Evolutionary conservation across 306 rosid genomes (phyloP), one percentile per base, ranked within the genome.

Genomic region (Arachis stenosperma): DNA sequence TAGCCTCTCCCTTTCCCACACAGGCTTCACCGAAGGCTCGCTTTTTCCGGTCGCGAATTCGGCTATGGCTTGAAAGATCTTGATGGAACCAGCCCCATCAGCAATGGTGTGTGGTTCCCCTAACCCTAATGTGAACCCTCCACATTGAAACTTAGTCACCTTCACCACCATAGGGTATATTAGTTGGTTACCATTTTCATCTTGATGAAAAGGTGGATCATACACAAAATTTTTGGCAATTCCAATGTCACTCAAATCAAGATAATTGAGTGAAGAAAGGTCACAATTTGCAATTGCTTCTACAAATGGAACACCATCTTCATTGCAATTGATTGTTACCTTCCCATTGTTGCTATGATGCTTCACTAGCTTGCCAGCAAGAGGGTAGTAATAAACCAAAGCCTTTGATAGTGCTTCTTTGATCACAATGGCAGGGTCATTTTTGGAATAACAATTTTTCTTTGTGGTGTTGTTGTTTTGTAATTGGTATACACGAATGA

Each of bases 1-100:
- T 4, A 83, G 71, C 13, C 76, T 73, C 37, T 84, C 85, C 39
- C 88, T 84, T 43, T 80, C 85, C 88, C 88, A 84, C 50, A 80
- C 78, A 3, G 88, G 88, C 48, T 84, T 81, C 67, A 81, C 70
- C 3, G 76, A 57, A 1, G 82, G 83, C 52, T 80, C 85, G 4
- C 11, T 65, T 58, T 70, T 61, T 1, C 85, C 85, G 14, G 63
- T 69, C 10, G 85, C 81, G 30, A 84, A 70, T 74, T 84, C 88
- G 9, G 71, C 27, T 13, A 84, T 8, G 13, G 85, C 78, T 42
- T 47, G 12, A 39, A 80, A 84, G 81, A 84, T 73, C 10, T 77
- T 75, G 11, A 70, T 51, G 0, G 59, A 72, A 0, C 87, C 83
- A 12, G 3, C 22, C 9, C 85, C 85, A n/a, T 84, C 87, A 61